A percentile compares a stretch with the other conserved stretches of the same genome.
Evolutionary conservation across 352 stramenopile genomes (phyloP).

Genomic region (Thraustotheca clavata): DNA sequence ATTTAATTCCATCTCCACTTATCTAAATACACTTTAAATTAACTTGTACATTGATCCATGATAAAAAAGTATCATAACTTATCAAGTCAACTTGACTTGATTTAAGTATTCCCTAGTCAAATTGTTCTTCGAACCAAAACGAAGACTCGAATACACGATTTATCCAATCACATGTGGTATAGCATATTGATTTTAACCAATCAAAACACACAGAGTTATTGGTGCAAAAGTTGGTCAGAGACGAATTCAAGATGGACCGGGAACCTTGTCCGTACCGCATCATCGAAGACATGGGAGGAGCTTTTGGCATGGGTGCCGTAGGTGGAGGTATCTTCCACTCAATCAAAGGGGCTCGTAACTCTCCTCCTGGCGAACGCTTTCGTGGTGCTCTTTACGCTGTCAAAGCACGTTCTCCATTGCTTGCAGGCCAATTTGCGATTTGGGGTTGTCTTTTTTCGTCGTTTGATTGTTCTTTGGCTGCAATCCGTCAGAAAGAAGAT

Average conservation of each 20-base stretch:
- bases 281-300: constrained; percentile 96
- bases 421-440: constrained; percentile 90
- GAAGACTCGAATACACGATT: too few species aligned
- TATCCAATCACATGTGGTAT: constrained; percentile 5
- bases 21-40: too few species aligned
- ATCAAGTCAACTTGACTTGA: too few species aligned
- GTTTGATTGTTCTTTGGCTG: constrained; percentile 97
- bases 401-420: constrained; percentile 90
- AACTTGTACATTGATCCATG: too few species aligned
- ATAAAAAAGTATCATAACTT: too few species aligned
- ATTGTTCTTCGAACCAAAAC: too few species aligned
- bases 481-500: constrained; percentile 97
- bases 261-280: constrained; percentile 98
- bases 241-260: constrained; percentile 41
- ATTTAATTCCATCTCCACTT: too few species aligned
- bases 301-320: constrained; percentile 94
- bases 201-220: constrained; percentile 8
- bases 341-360: constrained; percentile 93
- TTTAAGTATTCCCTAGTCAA: too few species aligned
- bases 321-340: constrained; percentile 96
- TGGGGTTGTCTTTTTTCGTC: constrained; percentile 97
- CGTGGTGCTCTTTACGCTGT: constrained; percentile 89
- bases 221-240: constrained; percentile 3
- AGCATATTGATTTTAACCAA: too few species aligned
- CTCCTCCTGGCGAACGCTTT: constrained; percentile 86